Evolutionary conservation across 345 rosid genomes (phyloP), one percentile per base, ranked within the genome.

Genomic region (Hevea brasiliensis): DNA sequence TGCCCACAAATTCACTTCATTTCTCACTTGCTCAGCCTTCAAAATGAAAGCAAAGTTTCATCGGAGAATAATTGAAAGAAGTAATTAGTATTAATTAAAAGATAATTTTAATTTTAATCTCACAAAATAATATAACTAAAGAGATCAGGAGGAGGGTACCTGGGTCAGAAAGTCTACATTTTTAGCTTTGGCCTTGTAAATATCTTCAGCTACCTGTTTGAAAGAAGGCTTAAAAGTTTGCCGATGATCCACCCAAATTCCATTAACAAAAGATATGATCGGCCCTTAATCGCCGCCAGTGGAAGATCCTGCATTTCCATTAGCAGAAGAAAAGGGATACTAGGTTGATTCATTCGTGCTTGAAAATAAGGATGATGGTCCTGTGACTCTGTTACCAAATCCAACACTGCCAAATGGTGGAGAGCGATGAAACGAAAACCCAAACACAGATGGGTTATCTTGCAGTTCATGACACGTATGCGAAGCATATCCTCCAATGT

Each of bases 1-100:
- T 15, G 54, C 65, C 77, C 81, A 68, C 6, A 21, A n/a, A 63
- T 78, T 68, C 53, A 79, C 61, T 45, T 74, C 57, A 1, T 24
- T 2, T 24, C 29, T 45, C 23, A 21, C 76, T 54, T 73, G 29
- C 40, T 45, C 37, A 44, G 35, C 20, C 69, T 42, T 24, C 6
- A 12, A 17, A 41, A 21, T 32, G 3, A 21, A 21, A 64, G 7
- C 3, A 26, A 11, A n/a, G n/a, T n/a, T 44, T 44, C 12, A 44
- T 44, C 47, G 7, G 47, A 1, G 7, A 44, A 44, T 44, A 4
- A 32, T 32, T 32, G 4, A 4, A 32, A 4, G 37, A 32, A 32
- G 37, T 32, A 32, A 32, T 42, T 42, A 42, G 12, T 7, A 7
- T 42, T 44, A 29, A 5, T 4, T 35, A 12, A 61, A 7, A 61